Conservation (phyloP, 1,284 basidiomycete genomes). For the Taiwanofungus camphoratus region DNA sequence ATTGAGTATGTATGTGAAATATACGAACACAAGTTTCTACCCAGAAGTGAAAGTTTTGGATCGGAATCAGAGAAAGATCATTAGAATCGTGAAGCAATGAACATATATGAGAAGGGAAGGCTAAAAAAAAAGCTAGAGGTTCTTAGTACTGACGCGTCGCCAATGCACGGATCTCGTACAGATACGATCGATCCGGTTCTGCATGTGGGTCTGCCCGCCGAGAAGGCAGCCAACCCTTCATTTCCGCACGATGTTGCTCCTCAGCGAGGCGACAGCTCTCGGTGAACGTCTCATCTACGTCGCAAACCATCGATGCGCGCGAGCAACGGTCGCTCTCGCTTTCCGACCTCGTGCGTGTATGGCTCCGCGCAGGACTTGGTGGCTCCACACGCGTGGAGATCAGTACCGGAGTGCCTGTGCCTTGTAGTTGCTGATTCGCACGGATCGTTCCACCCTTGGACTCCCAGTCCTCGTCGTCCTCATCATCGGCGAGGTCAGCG, state of each 20-base stretch:
- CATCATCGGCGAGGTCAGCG: slow-evolving; percentile 84
- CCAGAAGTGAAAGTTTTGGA: slow-evolving; percentile 2
- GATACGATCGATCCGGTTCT: slow-evolving; percentile 51
- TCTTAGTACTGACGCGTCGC: slow-evolving; percentile 71
- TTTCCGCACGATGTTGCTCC: slow-evolving; percentile 73
- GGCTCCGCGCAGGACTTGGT: slow-evolving; percentile 59
- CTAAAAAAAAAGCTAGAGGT: slow-evolving; percentile 2
- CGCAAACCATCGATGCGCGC: slow-evolving; percentile 65
- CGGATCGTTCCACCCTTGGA: slow-evolving; percentile 74
- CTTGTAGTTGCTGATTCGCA: slow-evolving; percentile 41
- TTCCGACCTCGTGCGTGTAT: slow-evolving; percentile 60
- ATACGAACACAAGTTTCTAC: slow-evolving; percentile 5
- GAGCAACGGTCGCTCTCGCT: slow-evolving; percentile 73
- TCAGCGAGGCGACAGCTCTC: slow-evolving; percentile 71
- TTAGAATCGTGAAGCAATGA: slow-evolving; percentile 17
- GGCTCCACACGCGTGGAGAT: slow-evolving; percentile 19
- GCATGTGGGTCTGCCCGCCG: slow-evolving; percentile 34
- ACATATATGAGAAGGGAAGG: slow-evolving; percentile 3
- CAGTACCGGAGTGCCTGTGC: slow-evolving; percentile 22
- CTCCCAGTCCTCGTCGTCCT: slow-evolving; percentile 71
- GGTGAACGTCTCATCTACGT: slow-evolving; percentile 68
- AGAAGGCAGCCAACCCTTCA: slow-evolving; percentile 72
- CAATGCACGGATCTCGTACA: slow-evolving; percentile 76
- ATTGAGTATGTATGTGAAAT: slow-evolving; percentile 7
- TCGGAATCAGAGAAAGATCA: slow-evolving; percentile 11